Percentiles rank a stretch among this genome's conserved stretches.
phyloP scores from a whole-genome alignment of 352 stramenopile species.

The Globisporangium apiculatum region DNA sequence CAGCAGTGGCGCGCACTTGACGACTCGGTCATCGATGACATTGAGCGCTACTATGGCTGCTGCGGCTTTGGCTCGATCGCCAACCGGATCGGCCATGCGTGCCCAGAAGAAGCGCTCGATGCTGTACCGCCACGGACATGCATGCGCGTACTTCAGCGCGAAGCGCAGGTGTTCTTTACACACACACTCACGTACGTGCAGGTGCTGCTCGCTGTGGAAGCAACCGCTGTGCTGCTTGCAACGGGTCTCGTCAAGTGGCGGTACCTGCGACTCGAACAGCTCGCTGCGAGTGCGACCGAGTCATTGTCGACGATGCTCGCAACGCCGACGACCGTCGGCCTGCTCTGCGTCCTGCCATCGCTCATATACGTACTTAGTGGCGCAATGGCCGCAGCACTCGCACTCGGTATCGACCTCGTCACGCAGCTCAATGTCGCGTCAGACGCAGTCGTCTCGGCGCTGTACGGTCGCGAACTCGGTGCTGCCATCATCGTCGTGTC shows the following conservation, averaged over 20 bases:
- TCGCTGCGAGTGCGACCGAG: constrained; percentile 10
- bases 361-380: constrained; percentile 25
- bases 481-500: constrained; percentile 10
- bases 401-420: constrained; percentile 38
- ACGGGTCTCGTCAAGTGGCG: constrained; percentile 54
- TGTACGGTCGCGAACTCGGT: constrained; percentile 41
- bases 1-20: constrained; percentile 24
- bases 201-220: constrained; percentile 26
- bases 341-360: constrained; percentile 36
- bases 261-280: constrained; percentile 27
- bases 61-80: constrained; percentile 37
- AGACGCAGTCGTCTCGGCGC: constrained; percentile 19
- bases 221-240: constrained; percentile 23
- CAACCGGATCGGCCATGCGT: constrained; percentile 19
- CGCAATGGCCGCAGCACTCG: constrained; percentile 13
- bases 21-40: constrained; percentile 13
- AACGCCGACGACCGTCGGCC: constrained; percentile 19
- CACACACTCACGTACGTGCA: constrained; percentile 33
- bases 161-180: constrained; percentile 27
- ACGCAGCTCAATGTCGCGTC: constrained; percentile 28
- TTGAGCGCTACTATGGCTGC: constrained; percentile 38
- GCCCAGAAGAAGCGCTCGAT: constrained; percentile 44
- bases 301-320: constrained; percentile 22
- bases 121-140: constrained; percentile 29
- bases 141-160: constrained; percentile 15